Evolutionary conservation across 768 basidiomycete genomes (phyloP).

Genomic region (Lactifluus hygrophoroides): DNA sequence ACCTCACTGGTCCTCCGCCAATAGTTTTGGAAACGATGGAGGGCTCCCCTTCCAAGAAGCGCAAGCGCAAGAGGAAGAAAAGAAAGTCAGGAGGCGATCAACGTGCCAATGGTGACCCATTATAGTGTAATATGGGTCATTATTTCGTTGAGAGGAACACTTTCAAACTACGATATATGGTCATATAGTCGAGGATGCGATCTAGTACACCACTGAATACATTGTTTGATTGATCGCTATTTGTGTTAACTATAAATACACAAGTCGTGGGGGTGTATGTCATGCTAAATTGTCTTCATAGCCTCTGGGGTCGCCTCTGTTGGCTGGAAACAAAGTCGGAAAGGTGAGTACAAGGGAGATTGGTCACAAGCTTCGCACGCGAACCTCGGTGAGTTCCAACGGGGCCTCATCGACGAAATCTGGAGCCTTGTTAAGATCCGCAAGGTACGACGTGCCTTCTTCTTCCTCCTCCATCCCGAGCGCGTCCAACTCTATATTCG

Average conservation of each 20-base stretch:
- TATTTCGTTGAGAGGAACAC: background rate
- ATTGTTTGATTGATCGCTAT: background rate
- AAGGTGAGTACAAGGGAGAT: background rate
- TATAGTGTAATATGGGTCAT: background rate
- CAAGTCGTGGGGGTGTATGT: background rate
- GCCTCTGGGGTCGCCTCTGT: conserved; percentile 17
- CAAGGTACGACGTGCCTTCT: conserved; percentile 81
- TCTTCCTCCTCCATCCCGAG: conserved; percentile 88
- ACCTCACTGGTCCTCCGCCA: conserved; percentile 13
- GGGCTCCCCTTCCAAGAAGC: conserved; percentile 5
- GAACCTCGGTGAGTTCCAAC: conserved; percentile 54
- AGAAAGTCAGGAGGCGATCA: conserved; percentile 1
- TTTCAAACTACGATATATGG: background rate
- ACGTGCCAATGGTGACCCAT: background rate
- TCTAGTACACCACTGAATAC: conserved; percentile 11
- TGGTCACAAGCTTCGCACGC: conserved; percentile 18
- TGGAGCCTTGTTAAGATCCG: conserved; percentile 78
- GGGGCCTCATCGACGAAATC: conserved; percentile 91
- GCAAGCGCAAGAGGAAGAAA: conserved; percentile 13
- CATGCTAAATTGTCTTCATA: conserved; percentile 27
- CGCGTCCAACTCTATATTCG: conserved; percentile 76
- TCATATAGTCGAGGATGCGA: background rate
- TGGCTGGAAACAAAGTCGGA: background rate
- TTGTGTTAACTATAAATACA: background rate
- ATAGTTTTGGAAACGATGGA: background rate